Evolutionary conservation across 1,284 basidiomycete species (phyloP).

Genomic region (Boletus smithii): DNA sequence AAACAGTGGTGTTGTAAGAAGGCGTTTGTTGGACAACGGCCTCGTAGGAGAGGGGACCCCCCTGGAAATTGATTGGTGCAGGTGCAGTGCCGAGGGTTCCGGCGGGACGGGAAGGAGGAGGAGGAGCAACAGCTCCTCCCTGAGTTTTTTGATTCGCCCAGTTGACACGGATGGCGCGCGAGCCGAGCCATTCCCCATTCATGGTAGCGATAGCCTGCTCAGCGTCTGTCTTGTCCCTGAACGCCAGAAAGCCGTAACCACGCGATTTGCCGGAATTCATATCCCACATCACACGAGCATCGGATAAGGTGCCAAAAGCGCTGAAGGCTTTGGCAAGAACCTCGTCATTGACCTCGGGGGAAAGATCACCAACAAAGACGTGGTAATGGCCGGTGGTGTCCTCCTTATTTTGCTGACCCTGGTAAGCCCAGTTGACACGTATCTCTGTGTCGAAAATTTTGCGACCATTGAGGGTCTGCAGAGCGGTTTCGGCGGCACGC

Average conservation of each 20-base stretch:
- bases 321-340: slow-evolving; percentile 93
- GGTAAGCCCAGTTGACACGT: slow-evolving; percentile 97
- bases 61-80: slow-evolving; percentile 82
- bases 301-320: slow-evolving; percentile 91
- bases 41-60: slow-evolving; percentile 85
- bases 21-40: slow-evolving; percentile 86
- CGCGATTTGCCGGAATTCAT: slow-evolving; percentile 98
- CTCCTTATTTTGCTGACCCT: slow-evolving; percentile 93
- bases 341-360: slow-evolving; percentile 97
- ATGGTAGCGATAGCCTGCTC: slow-evolving; percentile 97
- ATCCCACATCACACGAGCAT: slow-evolving; percentile 99
- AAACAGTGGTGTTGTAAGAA: slow-evolving; percentile 91
- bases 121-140: slow-evolving; percentile 42
- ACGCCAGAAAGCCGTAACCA: slow-evolving; percentile 91
- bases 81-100: slow-evolving; percentile 58
- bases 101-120: slow-evolving; percentile 48
- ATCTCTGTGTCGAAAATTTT: slow-evolving; percentile 98
- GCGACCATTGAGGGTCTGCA: slow-evolving; percentile 94
- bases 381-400: slow-evolving; percentile 95
- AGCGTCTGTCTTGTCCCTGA: slow-evolving; percentile 95
- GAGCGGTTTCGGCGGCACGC: slow-evolving; percentile 93
- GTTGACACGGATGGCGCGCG: slow-evolving; percentile 96
- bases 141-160: slow-evolving; percentile 99
- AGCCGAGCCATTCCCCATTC: slow-evolving; percentile 99
- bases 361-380: slow-evolving; percentile 97